These are phyloP conservation scores for Tolypocladium tropicale DNA, from an alignment of 2,329 filamentous ascomycete species.

Conservation along the genomic window DNA sequence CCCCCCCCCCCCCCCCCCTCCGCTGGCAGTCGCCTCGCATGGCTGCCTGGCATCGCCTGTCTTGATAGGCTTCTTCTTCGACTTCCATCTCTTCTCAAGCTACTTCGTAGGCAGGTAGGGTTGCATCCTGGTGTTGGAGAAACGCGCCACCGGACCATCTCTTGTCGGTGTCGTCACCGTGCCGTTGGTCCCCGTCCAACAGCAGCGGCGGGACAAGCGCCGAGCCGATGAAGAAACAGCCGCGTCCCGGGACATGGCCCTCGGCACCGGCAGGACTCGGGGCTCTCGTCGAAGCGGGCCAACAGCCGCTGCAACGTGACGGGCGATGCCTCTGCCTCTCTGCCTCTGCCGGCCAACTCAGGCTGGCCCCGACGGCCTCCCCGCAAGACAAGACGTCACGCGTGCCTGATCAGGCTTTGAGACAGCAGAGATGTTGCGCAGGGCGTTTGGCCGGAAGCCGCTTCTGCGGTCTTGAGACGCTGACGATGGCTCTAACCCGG, in stretches of 20 bases:
- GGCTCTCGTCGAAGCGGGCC: background rate
- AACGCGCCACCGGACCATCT: background rate
- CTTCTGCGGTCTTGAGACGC: background rate
- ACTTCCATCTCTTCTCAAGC: background rate
- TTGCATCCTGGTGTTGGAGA: background rate
- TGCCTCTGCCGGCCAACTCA: background rate
- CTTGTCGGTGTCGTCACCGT: background rate
- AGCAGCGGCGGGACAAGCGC: background rate
- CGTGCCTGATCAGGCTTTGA: background rate
- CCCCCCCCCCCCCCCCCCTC: too few species aligned
- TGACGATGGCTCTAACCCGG: background rate
- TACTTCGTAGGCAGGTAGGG: too few species aligned
- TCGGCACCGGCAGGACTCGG: background rate
- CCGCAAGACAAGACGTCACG: background rate
- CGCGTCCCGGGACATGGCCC: background rate
- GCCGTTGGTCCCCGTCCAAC: background rate
- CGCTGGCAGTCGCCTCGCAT: background rate
- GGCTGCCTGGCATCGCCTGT: background rate
- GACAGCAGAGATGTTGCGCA: background rate
- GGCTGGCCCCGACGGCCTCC: background rate
- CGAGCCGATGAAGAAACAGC: background rate
- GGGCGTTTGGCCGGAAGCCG: background rate
- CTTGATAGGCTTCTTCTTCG: background rate
- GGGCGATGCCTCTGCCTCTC: background rate
- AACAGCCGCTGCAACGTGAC: background rate